Conservation (phyloP, 768 basidiomycete genomes). For the Collybiopsis luxurians region DNA sequence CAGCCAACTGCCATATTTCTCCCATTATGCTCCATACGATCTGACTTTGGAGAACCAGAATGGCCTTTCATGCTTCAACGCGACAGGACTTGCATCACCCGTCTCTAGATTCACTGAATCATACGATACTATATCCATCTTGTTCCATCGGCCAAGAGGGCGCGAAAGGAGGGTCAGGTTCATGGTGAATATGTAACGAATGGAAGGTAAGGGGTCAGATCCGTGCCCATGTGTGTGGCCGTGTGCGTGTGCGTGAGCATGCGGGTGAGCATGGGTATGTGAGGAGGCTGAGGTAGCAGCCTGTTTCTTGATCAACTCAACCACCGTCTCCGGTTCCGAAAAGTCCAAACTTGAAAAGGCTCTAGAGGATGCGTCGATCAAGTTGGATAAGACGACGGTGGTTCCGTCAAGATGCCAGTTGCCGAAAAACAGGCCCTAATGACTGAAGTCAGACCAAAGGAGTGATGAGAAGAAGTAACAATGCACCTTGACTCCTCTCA, state of each 20-base stretch:
- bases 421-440: constrained; percentile 72
- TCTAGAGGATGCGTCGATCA: constrained; percentile 48
- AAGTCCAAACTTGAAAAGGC: not conserved
- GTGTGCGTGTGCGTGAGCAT: constrained; percentile 1
- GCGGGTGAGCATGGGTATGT: not conserved
- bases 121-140: constrained; percentile 71
- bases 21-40: constrained; percentile 40
- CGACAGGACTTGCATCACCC: constrained; percentile 67
- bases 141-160: constrained; percentile 84
- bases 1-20: too few species aligned
- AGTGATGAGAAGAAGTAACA: not conserved
- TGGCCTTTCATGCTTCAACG: constrained; percentile 81
- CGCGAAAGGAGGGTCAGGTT: constrained; percentile 66
- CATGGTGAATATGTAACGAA: constrained; percentile 75
- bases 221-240: not conserved
- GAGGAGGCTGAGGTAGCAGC: not conserved
- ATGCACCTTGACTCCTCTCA: constrained; percentile 68
- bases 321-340: not conserved
- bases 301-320: not conserved
- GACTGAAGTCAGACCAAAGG: too few species aligned
- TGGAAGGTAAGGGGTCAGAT: constrained; percentile 14
- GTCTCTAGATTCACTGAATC: constrained; percentile 73
- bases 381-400: constrained; percentile 58
- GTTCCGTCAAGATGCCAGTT: constrained; percentile 68
- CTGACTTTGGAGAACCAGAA: constrained; percentile 93